phyloP scores from a whole-genome alignment of 1,139 yeast genomes.

The Kurtzmaniella quercitrusa region DNA sequence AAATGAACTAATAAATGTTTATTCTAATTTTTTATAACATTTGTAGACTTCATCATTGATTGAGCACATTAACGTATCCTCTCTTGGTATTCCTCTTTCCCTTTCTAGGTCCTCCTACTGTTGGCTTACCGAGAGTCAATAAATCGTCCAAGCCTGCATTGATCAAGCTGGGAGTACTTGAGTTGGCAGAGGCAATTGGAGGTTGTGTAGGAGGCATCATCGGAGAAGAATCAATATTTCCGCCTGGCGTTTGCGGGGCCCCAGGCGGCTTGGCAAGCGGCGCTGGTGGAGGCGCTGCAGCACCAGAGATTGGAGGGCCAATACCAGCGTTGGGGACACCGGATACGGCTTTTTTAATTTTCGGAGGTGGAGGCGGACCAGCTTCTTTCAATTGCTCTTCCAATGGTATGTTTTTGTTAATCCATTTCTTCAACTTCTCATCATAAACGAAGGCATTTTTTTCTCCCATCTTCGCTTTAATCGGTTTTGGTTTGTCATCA shows the following conservation, averaged over 20 bases:
- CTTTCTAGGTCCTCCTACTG: slow-evolving; percentile 44
- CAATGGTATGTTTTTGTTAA: slow-evolving; percentile 65
- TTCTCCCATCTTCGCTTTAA: slow-evolving; percentile 84
- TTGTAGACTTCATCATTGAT: slow-evolving; percentile 16
- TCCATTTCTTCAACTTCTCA: slow-evolving; percentile 84
- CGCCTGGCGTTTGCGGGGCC: slow-evolving; percentile 3
- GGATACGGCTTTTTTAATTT: slow-evolving; percentile 33
- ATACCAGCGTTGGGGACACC: slow-evolving; percentile 10
- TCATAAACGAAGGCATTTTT: slow-evolving; percentile 73
- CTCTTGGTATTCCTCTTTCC: slow-evolving; percentile 65
- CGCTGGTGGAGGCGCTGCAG: slow-evolving; percentile 6
- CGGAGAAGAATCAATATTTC: background rate
- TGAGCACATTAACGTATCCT: slow-evolving; percentile 78
- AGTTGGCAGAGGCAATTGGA: slow-evolving; percentile 7
- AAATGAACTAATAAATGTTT: too few relatives aligned
- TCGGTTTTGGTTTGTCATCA: slow-evolving; percentile 68
- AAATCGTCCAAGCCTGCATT: slow-evolving; percentile 67
- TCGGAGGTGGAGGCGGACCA: slow-evolving; percentile 76
- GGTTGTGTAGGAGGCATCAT: slow-evolving; percentile 1
- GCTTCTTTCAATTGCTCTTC: slow-evolving; percentile 61
- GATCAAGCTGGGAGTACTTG: slow-evolving; percentile 26
- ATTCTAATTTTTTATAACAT: too few relatives aligned
- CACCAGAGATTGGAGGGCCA: slow-evolving; percentile 6
- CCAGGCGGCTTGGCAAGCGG: background rate
- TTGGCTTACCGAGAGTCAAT: slow-evolving; percentile 43